phyloP scores from a whole-genome alignment of 768 basidiomycete species.

The Lentinus tigrinus region DNA sequence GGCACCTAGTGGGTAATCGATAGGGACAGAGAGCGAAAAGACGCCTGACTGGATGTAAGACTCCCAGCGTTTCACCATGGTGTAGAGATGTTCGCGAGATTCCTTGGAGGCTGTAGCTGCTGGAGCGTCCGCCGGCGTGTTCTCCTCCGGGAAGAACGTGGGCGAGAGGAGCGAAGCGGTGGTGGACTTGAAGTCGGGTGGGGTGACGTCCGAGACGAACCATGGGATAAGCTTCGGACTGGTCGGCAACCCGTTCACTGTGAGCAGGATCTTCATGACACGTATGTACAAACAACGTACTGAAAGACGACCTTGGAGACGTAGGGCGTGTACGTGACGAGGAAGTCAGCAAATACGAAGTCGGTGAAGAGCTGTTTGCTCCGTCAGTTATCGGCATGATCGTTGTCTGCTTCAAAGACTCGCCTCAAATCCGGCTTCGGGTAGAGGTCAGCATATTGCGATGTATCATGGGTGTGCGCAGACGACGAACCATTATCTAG shows the following conservation, averaged over 20 bases:
- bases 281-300: constrained; percentile 43
- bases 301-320: constrained; percentile 86
- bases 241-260: neutral
- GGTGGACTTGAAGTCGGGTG: constrained; percentile 70
- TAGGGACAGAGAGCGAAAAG: constrained; percentile 72
- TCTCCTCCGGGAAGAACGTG: constrained; percentile 52
- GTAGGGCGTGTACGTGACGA: constrained; percentile 86
- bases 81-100: constrained; percentile 44
- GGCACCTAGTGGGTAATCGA: constrained; percentile 54
- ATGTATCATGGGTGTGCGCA: too few relatives aligned
- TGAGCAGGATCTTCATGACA: neutral
- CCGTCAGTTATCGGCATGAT: neutral
- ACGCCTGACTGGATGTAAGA: constrained; percentile 64
- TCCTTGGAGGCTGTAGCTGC: constrained; percentile 28
- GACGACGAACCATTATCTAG: constrained; percentile 81
- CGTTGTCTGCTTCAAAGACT: neutral
- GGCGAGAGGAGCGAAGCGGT: constrained; percentile 59
- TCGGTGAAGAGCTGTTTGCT: constrained; percentile 80
- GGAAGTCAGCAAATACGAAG: constrained; percentile 88
- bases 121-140: constrained; percentile 10
- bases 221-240: constrained; percentile 95
- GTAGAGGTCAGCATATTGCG: neutral
- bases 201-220: constrained; percentile 96
- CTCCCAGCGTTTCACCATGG: constrained; percentile 72
- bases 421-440: constrained; percentile 87